A percentile compares a stretch with the other conserved stretches of the same genome.
These are phyloP conservation scores for Tolypocladium ophioglossoides DNA, from an alignment of 2,329 filamentous ascomycete genomes.

Conservation along the genomic window DNA sequence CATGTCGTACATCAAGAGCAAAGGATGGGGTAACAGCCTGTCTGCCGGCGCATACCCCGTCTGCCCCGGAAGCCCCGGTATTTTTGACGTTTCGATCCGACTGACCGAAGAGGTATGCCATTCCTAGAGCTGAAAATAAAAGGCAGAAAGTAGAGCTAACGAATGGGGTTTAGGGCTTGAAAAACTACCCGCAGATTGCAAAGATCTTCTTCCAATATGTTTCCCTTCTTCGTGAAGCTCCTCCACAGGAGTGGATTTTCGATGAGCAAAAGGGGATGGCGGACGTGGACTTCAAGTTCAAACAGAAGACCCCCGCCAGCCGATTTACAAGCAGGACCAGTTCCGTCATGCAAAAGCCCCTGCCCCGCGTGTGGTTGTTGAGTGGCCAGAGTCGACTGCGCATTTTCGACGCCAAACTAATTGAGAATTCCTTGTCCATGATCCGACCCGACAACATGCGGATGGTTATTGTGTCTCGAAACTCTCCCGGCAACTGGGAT, in stretches of 20 bases:
- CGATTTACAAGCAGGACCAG: constrained; percentile 80
- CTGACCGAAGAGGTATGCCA: constrained; percentile 65
- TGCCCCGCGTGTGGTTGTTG: constrained; percentile 78
- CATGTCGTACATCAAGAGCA: constrained; percentile 78
- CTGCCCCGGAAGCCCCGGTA: constrained; percentile 64
- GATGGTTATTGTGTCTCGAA: constrained; percentile 71
- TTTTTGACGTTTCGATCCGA: constrained; percentile 71
- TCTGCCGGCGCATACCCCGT: constrained; percentile 66
- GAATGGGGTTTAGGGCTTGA: constrained; percentile 42
- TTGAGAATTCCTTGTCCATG: constrained; percentile 61
- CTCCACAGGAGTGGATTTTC: constrained; percentile 87
- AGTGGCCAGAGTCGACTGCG: constrained; percentile 69
- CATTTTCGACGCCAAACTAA: constrained; percentile 69
- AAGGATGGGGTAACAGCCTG: constrained; percentile 79
- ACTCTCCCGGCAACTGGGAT: constrained; percentile 75
- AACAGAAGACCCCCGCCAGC: constrained; percentile 82
- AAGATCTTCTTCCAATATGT: constrained; percentile 89
- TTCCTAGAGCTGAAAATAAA: neutral
- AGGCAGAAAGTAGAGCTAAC: neutral
- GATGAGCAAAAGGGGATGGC: constrained; percentile 83
- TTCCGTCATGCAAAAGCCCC: constrained; percentile 81
- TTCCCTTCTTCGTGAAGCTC: constrained; percentile 66
- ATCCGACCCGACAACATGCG: constrained; percentile 84
- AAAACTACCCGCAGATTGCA: constrained; percentile 70
- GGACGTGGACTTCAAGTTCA: constrained; percentile 91